phyloP scores from a whole-genome alignment of 1,284 basidiomycete species.

The Bondarzewia mesenterica region DNA sequence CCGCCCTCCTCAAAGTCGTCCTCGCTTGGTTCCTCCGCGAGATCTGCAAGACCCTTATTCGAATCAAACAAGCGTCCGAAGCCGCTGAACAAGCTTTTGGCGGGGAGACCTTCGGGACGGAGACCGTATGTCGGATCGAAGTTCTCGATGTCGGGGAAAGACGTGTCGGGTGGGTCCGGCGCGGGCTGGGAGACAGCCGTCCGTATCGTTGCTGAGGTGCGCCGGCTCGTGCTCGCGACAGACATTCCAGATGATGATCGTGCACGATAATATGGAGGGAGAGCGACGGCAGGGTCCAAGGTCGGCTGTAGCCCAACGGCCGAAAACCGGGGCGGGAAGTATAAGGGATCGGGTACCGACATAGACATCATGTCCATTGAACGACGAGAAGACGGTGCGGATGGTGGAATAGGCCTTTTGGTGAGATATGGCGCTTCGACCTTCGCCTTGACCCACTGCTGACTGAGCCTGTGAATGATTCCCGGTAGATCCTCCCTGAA shows the following conservation, averaged over 20 bases:
- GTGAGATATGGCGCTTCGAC: slow-evolving; percentile 72
- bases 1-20: slow-evolving; percentile 24
- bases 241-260: slow-evolving; percentile 9
- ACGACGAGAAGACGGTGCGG: slow-evolving; percentile 19
- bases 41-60: slow-evolving; percentile 63
- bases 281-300: slow-evolving; percentile 1
- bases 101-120: slow-evolving; percentile 82
- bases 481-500: slow-evolving; percentile 95
- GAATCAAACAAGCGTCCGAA: slow-evolving; percentile 68
- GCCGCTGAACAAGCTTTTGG: slow-evolving; percentile 60
- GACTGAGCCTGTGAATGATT: slow-evolving; percentile 93
- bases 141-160: slow-evolving; percentile 79
- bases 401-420: slow-evolving; percentile 31
- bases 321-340: slow-evolving; percentile 36
- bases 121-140: slow-evolving; percentile 98
- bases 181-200: slow-evolving; percentile 16
- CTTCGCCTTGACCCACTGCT: slow-evolving; percentile 88
- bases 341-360: slow-evolving; percentile 27
- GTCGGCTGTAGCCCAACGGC: not conserved
- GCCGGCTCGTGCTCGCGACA: slow-evolving; percentile 8
- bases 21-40: slow-evolving; percentile 59
- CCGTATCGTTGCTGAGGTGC: slow-evolving; percentile 10
- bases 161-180: slow-evolving; percentile 34
- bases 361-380: slow-evolving; percentile 13
- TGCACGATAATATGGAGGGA: slow-evolving; percentile 6